Percentiles rank a stretch among this genome's conserved stretches.
Evolutionary conservation across 495 filamentous ascomycete genomes (phyloP).

Genomic region (Neurospora hispaniola): DNA sequence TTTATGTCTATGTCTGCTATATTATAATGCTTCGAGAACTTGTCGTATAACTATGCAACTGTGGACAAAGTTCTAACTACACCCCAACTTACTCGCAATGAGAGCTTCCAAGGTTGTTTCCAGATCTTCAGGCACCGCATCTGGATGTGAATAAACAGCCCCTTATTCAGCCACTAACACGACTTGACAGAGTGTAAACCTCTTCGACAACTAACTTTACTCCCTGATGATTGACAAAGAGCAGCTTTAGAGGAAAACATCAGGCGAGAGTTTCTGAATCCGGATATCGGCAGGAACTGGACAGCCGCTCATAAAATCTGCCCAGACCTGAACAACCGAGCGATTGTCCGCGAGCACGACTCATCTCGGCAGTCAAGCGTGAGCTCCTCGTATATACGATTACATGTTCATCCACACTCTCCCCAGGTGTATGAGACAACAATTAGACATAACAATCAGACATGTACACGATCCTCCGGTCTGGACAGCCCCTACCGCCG

Average conservation of each 20-base stretch:
- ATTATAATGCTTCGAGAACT: no score
- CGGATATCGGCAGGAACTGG: background rate
- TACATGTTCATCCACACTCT: background rate
- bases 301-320: background rate
- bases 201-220: background rate
- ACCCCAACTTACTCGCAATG: no score
- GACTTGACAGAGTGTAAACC: background rate
- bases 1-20: no score
- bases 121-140: background rate
- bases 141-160: background rate
- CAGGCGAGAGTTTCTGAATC: background rate
- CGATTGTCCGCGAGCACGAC: background rate
- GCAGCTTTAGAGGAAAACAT: background rate
- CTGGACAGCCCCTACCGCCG: background rate
- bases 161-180: background rate
- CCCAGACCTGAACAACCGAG: background rate
- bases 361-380: background rate
- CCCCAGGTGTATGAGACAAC: background rate
- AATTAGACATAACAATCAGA: background rate
- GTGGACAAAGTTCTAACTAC: no score
- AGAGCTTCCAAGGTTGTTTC: no score
- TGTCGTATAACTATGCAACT: no score
- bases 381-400: background rate
- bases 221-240: background rate
- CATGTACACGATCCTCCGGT: background rate